Conservation (phyloP, 495 filamentous ascomycete species). For the Acidomyces sp. region DNA sequence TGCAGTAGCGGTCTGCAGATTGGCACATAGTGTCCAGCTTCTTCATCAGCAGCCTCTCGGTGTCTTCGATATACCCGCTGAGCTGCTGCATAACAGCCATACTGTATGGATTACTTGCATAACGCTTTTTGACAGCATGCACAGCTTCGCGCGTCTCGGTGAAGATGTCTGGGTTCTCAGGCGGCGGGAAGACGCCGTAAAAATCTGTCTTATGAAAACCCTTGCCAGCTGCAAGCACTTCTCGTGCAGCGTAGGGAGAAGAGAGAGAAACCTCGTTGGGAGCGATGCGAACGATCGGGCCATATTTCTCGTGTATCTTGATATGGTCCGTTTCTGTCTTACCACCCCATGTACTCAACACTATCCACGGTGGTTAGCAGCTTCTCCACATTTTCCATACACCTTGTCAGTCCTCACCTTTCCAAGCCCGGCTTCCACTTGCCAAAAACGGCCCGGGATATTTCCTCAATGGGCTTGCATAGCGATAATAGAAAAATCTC, state of each 20-base stretch:
- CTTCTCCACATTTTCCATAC: not conserved
- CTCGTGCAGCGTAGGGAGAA: conserved; percentile 34
- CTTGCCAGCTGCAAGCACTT: conserved; percentile 37
- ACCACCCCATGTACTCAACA: conserved; percentile 12
- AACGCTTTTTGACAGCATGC: conserved; percentile 43
- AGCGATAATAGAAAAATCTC: conserved; percentile 16
- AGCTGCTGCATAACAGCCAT: conserved; percentile 43
- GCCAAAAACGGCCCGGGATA: conserved; percentile 18
- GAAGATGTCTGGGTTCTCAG: conserved; percentile 48
- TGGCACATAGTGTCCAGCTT: conserved; percentile 31
- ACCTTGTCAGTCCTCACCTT: conserved; percentile 12
- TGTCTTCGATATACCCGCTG: conserved; percentile 36
- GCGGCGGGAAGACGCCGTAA: conserved; percentile 42
- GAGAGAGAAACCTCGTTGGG: conserved; percentile 44
- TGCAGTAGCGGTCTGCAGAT: conserved; percentile 26
- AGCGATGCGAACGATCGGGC: conserved; percentile 42
- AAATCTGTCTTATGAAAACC: conserved; percentile 45
- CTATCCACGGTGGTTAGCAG: conserved; percentile 1
- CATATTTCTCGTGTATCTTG: conserved; percentile 21
- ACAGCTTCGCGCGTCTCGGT: conserved; percentile 42
- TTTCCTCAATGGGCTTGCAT: conserved; percentile 12
- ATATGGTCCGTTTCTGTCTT: conserved; percentile 20
- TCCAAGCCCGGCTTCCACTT: conserved; percentile 18
- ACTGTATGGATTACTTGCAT: conserved; percentile 40
- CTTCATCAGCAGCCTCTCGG: conserved; percentile 31